Percentiles rank a stretch among this genome's conserved stretches.
Conservation (phyloP, 768 basidiomycete genomes). For the Hygrocybe coccinea region DNA sequence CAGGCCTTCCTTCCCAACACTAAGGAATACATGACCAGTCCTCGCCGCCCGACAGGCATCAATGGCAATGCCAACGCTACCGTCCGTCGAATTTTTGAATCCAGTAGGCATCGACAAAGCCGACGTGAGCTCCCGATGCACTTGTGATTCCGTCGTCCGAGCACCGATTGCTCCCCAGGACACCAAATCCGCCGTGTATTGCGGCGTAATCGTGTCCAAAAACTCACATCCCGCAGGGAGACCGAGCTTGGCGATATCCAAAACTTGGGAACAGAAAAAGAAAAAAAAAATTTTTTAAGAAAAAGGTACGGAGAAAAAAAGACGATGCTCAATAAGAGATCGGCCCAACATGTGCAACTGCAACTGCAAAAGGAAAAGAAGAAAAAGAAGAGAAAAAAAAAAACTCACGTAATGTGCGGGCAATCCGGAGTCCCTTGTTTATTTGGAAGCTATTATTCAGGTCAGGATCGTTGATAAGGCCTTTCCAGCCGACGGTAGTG, state of each 20-base stretch:
- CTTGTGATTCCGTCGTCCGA: constrained; percentile 87
- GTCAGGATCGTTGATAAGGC: constrained; percentile 95
- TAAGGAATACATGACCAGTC: constrained; percentile 90
- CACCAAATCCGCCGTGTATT: constrained; percentile 86
- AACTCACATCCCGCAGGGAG: constrained; percentile 97
- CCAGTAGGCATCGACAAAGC: constrained; percentile 94
- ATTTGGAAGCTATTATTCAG: constrained; percentile 93
- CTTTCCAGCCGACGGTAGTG: constrained; percentile 98
- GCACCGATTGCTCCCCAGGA: constrained; percentile 97
- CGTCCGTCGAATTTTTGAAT: constrained; percentile 98
- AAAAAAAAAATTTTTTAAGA: neutral
- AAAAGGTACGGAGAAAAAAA: neutral
- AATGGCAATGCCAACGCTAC: constrained; percentile 83
- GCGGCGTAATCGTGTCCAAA: constrained; percentile 63
- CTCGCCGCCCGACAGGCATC: constrained; percentile 94
- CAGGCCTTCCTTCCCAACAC: constrained; percentile 94
- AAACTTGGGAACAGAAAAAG: constrained; percentile 33
- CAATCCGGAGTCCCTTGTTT: constrained; percentile 90
- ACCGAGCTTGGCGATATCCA: constrained; percentile 87
- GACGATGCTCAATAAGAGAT: too few relatives aligned
- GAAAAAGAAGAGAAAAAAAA: neutral
- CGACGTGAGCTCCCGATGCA: constrained; percentile 83
- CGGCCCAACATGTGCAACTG: too few relatives aligned
- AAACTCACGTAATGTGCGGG: constrained; percentile 53
- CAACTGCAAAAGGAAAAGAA: neutral